Evolutionary conservation across 768 basidiomycete genomes (phyloP).

Genomic region (Boletus reticulatus): DNA sequence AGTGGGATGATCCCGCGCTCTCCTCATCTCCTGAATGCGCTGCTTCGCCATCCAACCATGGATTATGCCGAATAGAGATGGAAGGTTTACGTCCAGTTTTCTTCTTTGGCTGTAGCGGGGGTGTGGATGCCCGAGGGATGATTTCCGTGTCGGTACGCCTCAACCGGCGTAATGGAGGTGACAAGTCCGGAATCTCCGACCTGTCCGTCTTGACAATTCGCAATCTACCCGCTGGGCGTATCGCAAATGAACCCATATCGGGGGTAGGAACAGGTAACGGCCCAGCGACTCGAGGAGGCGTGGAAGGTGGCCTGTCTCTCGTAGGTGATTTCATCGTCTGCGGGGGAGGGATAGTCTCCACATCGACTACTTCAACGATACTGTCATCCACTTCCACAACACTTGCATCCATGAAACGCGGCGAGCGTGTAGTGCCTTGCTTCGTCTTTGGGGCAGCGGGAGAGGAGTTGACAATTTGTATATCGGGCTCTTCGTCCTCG

Average conservation of each 20-base stretch:
- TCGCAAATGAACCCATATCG: constrained; percentile 40
- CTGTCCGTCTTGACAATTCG: constrained; percentile 7
- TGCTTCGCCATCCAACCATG: constrained; percentile 67
- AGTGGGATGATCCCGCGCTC: constrained; percentile 58
- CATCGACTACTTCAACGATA: constrained; percentile 16
- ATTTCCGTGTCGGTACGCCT: constrained; percentile 30
- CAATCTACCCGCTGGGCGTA: constrained; percentile 39
- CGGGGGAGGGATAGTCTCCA: constrained; percentile 16
- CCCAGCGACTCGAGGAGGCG: constrained; percentile 28
- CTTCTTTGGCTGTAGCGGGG: constrained; percentile 26
- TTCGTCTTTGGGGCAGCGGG: constrained; percentile 29
- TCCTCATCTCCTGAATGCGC: constrained; percentile 79
- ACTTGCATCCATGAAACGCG: constrained; percentile 19
- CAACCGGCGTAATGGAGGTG: constrained; percentile 30
- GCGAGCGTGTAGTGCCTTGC: background rate
- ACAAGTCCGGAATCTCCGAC: constrained; percentile 24
- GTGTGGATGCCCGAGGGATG: constrained; percentile 15
- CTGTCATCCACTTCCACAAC: constrained; percentile 7
- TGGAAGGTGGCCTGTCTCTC: constrained; percentile 34
- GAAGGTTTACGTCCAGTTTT: constrained; percentile 19
- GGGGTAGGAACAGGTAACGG: constrained; percentile 17
- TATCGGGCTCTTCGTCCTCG: constrained; percentile 56
- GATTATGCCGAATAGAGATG: constrained; percentile 39
- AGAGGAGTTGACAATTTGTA: constrained; percentile 54
- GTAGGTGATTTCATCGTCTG: constrained; percentile 5